Conservation (phyloP, 257 asterid genomes). For the Nicotiana sylvestris region DNA sequence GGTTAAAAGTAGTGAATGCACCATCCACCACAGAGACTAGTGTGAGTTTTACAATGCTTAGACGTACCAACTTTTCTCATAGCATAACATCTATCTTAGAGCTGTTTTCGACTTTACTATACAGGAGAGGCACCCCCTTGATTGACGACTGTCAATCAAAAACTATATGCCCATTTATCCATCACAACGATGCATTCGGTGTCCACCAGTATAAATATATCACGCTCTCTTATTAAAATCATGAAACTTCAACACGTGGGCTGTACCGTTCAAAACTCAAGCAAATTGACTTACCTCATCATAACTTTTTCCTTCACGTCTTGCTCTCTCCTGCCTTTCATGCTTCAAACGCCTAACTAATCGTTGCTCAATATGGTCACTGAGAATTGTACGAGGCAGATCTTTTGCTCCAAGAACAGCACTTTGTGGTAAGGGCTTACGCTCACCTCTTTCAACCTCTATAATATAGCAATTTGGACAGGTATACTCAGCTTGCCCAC, state of each 20-base stretch:
- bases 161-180: neutral
- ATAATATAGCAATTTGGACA: constrained; percentile 90
- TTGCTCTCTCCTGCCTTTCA: constrained; percentile 88
- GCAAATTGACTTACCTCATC: constrained; percentile 65
- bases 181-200: neutral
- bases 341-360: constrained; percentile 60
- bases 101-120: neutral
- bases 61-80: neutral
- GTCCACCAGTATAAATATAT: neutral
- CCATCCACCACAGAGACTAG: constrained; percentile 4
- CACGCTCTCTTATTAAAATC: neutral
- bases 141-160: neutral
- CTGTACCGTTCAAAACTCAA: neutral
- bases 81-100: neutral
- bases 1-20: neutral
- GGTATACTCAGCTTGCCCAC: constrained; percentile 98
- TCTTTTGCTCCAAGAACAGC: constrained; percentile 99
- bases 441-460: constrained; percentile 96
- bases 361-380: constrained; percentile 91
- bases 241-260: neutral
- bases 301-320: constrained; percentile 62
- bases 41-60: neutral
- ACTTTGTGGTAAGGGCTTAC: constrained; percentile 77
- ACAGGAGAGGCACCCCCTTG: neutral
- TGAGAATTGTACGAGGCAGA: constrained; percentile 84